Conservation (phyloP, 1,284 basidiomycete genomes). For the Trametes pubescens region DNA sequence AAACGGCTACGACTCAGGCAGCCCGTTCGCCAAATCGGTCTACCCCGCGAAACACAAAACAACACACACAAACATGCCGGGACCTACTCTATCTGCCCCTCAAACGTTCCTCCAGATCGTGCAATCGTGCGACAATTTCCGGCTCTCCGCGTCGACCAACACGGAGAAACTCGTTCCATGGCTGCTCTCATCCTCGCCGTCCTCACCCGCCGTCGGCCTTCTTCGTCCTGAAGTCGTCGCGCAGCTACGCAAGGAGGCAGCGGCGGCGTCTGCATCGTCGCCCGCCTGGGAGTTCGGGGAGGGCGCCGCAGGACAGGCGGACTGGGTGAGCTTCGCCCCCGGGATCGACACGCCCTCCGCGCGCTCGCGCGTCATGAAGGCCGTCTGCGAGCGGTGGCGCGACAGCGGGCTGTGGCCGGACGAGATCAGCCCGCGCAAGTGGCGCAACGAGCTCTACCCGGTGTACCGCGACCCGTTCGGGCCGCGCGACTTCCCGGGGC, state of each 20-base stretch:
- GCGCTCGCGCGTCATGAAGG: slow-evolving; percentile 66
- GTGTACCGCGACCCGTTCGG: slow-evolving; percentile 81
- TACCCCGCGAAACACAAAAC: background rate
- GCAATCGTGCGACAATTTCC: slow-evolving; percentile 71
- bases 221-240: slow-evolving; percentile 64
- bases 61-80: slow-evolving; percentile 15
- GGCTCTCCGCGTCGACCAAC: slow-evolving; percentile 31
- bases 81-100: slow-evolving; percentile 27
- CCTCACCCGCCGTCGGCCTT: slow-evolving; percentile 68
- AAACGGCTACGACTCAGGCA: background rate
- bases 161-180: slow-evolving; percentile 59
- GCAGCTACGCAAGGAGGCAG: slow-evolving; percentile 59
- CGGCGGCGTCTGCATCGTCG: slow-evolving; percentile 46
- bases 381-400: slow-evolving; percentile 75
- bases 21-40: background rate
- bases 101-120: slow-evolving; percentile 64
- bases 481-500: slow-evolving; percentile 41
- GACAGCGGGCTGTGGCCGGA: slow-evolving; percentile 66
- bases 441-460: slow-evolving; percentile 87
- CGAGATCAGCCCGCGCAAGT: slow-evolving; percentile 77
- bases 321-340: slow-evolving; percentile 58
- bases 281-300: slow-evolving; percentile 40
- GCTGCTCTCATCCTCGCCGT: slow-evolving; percentile 54
- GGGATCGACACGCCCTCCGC: slow-evolving; percentile 60
- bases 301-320: slow-evolving; percentile 4